Evolutionary conservation across 768 basidiomycete genomes (phyloP).

Genomic region (Daedaleopsis nitida): DNA sequence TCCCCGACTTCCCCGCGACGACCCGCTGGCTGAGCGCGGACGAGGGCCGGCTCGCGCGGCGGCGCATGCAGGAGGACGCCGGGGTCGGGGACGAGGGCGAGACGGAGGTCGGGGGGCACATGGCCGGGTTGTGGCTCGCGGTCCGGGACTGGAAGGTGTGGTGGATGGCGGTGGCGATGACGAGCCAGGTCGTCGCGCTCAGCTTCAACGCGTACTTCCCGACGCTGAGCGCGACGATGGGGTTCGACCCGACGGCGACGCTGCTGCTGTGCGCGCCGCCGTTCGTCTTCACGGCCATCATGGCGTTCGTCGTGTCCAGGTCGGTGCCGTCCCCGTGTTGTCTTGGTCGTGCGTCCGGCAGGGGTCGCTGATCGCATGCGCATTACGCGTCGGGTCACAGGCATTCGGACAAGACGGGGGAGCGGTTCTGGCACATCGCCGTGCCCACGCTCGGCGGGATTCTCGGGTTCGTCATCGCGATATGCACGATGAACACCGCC

Average conservation of each 20-base stretch:
- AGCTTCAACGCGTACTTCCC: constrained; percentile 85
- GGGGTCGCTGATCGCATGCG: background rate
- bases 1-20: constrained; percentile 74
- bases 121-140: constrained; percentile 58
- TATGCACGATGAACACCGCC: constrained; percentile 61
- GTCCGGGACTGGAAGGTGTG: constrained; percentile 82
- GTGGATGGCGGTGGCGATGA: constrained; percentile 72
- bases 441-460: constrained; percentile 60
- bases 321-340: constrained; percentile 23
- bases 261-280: constrained; percentile 80
- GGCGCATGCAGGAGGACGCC: constrained; percentile 66
- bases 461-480: constrained; percentile 69
- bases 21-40: constrained; percentile 59
- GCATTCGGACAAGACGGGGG: constrained; percentile 71
- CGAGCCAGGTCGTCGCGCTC: constrained; percentile 55
- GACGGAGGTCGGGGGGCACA: constrained; percentile 38
- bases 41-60: constrained; percentile 56
- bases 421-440: constrained; percentile 71
- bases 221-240: constrained; percentile 73
- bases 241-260: constrained; percentile 60
- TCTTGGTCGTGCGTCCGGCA: no score
- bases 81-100: constrained; percentile 55
- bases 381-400: constrained; percentile 35
- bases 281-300: constrained; percentile 62
- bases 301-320: constrained; percentile 56